Evolutionary conservation across 176 grass and related monocot genomes (phyloP).

Genomic region (Raddia distichophylla): DNA sequence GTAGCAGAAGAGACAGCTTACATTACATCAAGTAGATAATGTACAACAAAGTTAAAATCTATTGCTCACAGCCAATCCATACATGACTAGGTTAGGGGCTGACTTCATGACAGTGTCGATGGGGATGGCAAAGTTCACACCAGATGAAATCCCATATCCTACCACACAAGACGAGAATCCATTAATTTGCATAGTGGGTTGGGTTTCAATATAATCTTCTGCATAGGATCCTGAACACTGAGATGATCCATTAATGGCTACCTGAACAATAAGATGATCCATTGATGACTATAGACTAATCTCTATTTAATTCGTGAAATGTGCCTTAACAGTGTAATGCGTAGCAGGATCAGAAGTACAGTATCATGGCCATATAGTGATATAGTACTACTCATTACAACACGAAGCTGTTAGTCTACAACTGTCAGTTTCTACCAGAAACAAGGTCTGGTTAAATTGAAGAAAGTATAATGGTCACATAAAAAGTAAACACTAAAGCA

Average conservation of each 20-base stretch:
- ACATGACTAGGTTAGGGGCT: slow-evolving; percentile 68
- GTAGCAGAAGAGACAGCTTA: not conserved
- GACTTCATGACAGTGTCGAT: slow-evolving; percentile 71
- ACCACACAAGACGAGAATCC: slow-evolving; percentile 30
- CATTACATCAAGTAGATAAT: not conserved
- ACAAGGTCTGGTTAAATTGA: not conserved
- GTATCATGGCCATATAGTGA: slow-evolving; percentile 27
- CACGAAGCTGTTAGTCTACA: not conserved
- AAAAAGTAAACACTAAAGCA: not conserved
- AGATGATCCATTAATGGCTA: not conserved
- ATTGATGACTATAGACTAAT: not conserved
- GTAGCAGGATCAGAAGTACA: slow-evolving; percentile 12
- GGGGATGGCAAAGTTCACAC: slow-evolving; percentile 85
- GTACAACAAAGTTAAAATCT: slow-evolving; percentile 59
- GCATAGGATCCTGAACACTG: slow-evolving; percentile 7
- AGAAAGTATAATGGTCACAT: not conserved
- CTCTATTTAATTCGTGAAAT: slow-evolving; percentile 36
- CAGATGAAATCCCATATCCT: slow-evolving; percentile 89
- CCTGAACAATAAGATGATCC: no score
- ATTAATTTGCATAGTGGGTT: slow-evolving; percentile 18
- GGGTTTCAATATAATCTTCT: slow-evolving; percentile 19
- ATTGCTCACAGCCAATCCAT: slow-evolving; percentile 70
- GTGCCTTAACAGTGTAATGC: not conserved
- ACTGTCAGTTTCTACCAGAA: not conserved
- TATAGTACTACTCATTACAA: not conserved